Evolutionary conservation across 2,329 filamentous ascomycete species (phyloP), one percentile per base, ranked within the genome.

Genomic region (Diplodia intermedia): DNA sequence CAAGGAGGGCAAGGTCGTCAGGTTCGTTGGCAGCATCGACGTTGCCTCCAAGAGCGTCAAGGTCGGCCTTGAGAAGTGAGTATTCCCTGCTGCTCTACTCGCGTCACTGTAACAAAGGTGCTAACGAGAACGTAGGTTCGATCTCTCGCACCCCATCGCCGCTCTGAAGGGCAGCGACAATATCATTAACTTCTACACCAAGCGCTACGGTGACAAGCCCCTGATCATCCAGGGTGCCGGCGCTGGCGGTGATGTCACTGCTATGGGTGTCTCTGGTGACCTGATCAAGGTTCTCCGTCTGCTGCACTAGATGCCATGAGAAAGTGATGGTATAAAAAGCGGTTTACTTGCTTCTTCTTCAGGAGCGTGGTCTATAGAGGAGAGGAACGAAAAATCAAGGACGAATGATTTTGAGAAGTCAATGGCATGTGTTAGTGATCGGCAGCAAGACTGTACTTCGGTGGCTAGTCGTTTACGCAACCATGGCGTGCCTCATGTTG

Each of bases 141-240:
- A 97, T 72, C 88, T 88, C 73, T 91, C 91, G 69, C 93, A 96
- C 77, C 92, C 95, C 14, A 97, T 99, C 81, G 95, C 95, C 15
- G 91, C 91, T 57, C 85, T 99, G 68, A 97, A 97, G 86, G 95
- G 95, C 43, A 98, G 94, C 79, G 95, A 98, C 79, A 99, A 99
- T 84, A 97, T 99, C 78, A 97, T 99, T 78, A 97, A 90, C 84
- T 97, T 99, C 85, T 97, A 97, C 82, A 99, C 95, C 6, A 91
- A 96, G 85, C 87, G 95, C 75, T 99, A 99, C 77, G 93, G 93
- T 69, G 86, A 85, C 77, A 96, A 94, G 80, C 94, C 95, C 53
- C 84, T 99, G 71, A 97, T 97, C 77, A 88, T 99, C 71, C 94
- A 98, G 83, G 95, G 95, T 69, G 93, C 93, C 43, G 95, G 82